Percentiles rank a stretch among this genome's conserved stretches.
These are phyloP conservation scores for Trametes sp. DNA, from an alignment of 1,284 basidiomycete genomes.

Conservation along the genomic window DNA sequence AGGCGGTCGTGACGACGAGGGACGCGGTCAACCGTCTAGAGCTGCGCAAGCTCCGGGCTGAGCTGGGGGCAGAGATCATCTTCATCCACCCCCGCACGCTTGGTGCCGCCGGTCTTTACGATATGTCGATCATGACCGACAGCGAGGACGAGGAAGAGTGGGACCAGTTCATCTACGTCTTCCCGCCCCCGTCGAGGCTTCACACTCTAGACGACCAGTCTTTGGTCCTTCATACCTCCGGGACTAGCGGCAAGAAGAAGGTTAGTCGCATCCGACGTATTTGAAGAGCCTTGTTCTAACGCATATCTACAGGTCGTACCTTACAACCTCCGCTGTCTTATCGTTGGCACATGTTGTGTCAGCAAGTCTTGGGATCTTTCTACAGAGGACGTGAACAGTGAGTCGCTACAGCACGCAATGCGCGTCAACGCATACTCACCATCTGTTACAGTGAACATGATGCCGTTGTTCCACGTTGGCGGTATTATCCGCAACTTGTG, in stretches of 20 bases:
- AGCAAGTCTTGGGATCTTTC: constrained; percentile 62
- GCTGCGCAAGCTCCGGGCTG: constrained; percentile 41
- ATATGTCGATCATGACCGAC: constrained; percentile 44
- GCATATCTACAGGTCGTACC: constrained; percentile 47
- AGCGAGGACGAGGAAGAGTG: constrained; percentile 22
- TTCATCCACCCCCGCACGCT: constrained; percentile 41
- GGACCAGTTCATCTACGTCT: constrained; percentile 17
- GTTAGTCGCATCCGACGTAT: constrained; percentile 34
- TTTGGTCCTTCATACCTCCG: constrained; percentile 65
- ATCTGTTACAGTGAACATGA: constrained; percentile 55
- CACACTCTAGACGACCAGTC: constrained; percentile 56
- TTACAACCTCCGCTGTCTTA: constrained; percentile 62
- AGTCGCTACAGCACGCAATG: constrained; percentile 25
- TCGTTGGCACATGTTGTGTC: constrained; percentile 65
- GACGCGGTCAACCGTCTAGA: constrained; percentile 49
- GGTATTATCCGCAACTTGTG: constrained; percentile 69
- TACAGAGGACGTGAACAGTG: constrained; percentile 50
- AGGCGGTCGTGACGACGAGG: constrained; percentile 48
- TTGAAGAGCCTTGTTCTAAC: background rate
- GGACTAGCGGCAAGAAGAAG: constrained; percentile 67
- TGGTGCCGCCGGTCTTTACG: constrained; percentile 49
- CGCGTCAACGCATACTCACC: background rate
- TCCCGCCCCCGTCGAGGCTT: constrained; percentile 36
- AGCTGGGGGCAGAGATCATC: constrained; percentile 47
- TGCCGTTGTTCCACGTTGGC: constrained; percentile 75